Evolutionary conservation across 2,329 filamentous ascomycete genomes (phyloP).

Genomic region (Gliomastix tumulicola): DNA sequence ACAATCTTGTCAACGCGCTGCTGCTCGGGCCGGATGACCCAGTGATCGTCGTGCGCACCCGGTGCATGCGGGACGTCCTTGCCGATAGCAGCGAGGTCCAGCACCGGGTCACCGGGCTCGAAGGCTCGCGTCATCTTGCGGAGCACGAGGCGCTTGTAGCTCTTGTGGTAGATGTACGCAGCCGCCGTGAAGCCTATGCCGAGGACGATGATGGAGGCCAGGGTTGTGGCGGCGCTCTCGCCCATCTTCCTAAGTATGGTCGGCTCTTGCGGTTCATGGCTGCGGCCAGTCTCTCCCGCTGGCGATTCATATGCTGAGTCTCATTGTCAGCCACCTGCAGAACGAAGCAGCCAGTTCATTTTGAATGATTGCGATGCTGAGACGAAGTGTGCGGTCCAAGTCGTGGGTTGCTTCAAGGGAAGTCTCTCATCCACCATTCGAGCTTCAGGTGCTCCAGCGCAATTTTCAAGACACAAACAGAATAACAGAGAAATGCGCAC

Average conservation of each 20-base stretch:
- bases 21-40: conserved; percentile 83
- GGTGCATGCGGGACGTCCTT: conserved; percentile 44
- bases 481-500: no score
- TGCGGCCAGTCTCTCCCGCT: no score
- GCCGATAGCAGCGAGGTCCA: conserved; percentile 66
- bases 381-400: no score
- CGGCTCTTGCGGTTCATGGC: conserved; percentile 16
- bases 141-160: conserved; percentile 87
- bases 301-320: no score
- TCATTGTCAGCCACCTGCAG: no score
- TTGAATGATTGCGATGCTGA: no score
- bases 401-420: no score
- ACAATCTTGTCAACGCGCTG: conserved; percentile 76
- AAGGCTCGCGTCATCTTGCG: conserved; percentile 91
- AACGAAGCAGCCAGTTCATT: no score
- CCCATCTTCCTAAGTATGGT: conserved; percentile 54
- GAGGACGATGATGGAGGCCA: conserved; percentile 67
- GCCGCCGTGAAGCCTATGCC: conserved; percentile 58
- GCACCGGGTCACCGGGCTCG: conserved; percentile 81
- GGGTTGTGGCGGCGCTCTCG: conserved; percentile 68
- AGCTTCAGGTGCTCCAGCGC: no score
- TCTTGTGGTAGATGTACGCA: conserved; percentile 71
- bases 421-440: no score
- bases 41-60: conserved; percentile 38
- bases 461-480: no score